These are phyloP conservation scores for Fusarium beomiforme DNA, from an alignment of 2,329 filamentous ascomycete genomes.

Conservation along the genomic window DNA sequence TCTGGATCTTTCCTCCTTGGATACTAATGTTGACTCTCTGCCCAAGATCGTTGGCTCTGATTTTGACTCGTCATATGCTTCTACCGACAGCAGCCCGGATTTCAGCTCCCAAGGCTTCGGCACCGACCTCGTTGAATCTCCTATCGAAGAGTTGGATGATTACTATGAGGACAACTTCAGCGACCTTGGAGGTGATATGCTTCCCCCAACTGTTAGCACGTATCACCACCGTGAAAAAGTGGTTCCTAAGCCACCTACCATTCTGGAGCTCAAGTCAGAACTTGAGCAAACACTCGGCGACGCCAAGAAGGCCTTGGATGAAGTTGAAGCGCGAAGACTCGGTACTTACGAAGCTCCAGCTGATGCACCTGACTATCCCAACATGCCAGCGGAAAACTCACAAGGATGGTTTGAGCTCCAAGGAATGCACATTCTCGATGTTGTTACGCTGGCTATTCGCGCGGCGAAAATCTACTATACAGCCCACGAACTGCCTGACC, in stretches of 20 bases:
- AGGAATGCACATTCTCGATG: conserved; percentile 90
- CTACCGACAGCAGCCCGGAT: conserved; percentile 69
- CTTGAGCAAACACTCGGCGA: conserved; percentile 75
- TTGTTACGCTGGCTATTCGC: conserved; percentile 93
- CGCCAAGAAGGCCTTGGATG: conserved; percentile 73
- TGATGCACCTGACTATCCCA: conserved; percentile 47
- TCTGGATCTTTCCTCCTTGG: conserved; percentile 66
- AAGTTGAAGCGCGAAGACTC: conserved; percentile 58
- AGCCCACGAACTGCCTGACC: conserved; percentile 85
- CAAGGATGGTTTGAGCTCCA: conserved; percentile 87
- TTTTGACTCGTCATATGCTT: conserved; percentile 68
- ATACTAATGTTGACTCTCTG: conserved; percentile 41
- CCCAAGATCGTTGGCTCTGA: conserved; percentile 59
- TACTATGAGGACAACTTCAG: conserved; percentile 68
- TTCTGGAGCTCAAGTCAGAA: conserved; percentile 76
- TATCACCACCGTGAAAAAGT: conserved; percentile 88
- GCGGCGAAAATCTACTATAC: conserved; percentile 98
- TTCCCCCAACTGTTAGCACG: conserved; percentile 96
- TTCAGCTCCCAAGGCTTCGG: conserved; percentile 53
- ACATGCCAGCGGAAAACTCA: conserved; percentile 58
- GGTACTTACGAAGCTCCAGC: conserved; percentile 43
- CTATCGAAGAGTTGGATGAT: conserved; percentile 56
- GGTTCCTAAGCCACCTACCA: conserved; percentile 84
- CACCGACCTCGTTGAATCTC: conserved; percentile 58
- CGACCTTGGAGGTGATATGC: conserved; percentile 79